Evolutionary conservation across 2,329 filamentous ascomycete species (phyloP), one percentile per base, ranked within the genome.

Genomic region (Domatiomyces catenatus): DNA sequence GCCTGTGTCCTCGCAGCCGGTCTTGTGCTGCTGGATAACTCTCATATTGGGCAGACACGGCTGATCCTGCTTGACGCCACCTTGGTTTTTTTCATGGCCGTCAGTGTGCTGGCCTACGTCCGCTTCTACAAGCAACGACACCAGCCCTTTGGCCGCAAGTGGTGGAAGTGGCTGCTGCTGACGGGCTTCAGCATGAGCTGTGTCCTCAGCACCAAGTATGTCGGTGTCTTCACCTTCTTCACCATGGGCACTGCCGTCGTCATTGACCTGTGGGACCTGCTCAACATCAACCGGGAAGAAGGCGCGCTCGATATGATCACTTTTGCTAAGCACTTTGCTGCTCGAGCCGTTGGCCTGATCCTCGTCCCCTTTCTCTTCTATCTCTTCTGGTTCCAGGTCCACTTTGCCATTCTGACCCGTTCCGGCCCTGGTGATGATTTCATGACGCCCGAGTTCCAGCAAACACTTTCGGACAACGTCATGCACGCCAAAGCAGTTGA

Each of bases 341-440:
- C 92, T 55, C 85, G 92, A 48, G 79, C 82, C n/a, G 73, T 93
- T 56, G 89, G 85, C 12, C 74, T 98, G 50, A 86, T 96, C 60
- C 66, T 94, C 58, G 79, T 96, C 59, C 92, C 92, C 12, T 95
- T 98, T 75, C 75, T 96, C 63, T 93, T 98, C 70, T 98, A 98
- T 69, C 79, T 98, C 46, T 96, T 98, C 76, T 98, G 92, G 92
- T 98, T 98, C 81, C 92, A 98, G 75, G 89, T 98, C 26, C 92
- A 98, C 71, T 98, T 98, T 67, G 76, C 86, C 44, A 86, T 98
- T 61, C 76, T 98, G 55, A 83, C 72, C 58, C 78, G 83, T 53
- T 96, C 92, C 48, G 92, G 92, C 36, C 90, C 92, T 44, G 92
- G 92, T 49, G 92, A 98, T 64, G 90, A 96, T 63, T 98, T 98